Evolutionary conservation across 768 basidiomycete species (phyloP).

Genomic region (Porpolomopsis calyptriformis): DNA sequence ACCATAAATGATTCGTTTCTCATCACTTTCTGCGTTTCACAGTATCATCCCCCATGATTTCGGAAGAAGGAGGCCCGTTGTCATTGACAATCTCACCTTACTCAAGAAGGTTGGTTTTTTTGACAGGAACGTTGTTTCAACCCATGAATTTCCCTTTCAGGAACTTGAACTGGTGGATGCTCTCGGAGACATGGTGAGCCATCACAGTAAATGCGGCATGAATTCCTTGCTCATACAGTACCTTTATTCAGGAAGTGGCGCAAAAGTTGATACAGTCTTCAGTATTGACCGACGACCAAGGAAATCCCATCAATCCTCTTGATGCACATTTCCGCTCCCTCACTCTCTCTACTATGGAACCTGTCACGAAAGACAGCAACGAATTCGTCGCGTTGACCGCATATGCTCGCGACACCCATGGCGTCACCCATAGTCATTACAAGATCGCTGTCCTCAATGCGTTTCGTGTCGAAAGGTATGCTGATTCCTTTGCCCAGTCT

Average conservation of each 20-base stretch:
- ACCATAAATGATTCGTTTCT: background rate
- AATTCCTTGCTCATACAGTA: background rate
- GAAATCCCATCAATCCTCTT: constrained; percentile 42
- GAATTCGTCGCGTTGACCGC: constrained; percentile 40
- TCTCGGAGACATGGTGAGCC: constrained; percentile 49
- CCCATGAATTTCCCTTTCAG: constrained; percentile 13
- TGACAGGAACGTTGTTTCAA: background rate
- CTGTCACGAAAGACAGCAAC: constrained; percentile 26
- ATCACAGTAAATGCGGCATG: background rate
- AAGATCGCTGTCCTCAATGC: constrained; percentile 34
- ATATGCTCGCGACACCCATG: constrained; percentile 47
- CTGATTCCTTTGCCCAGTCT: background rate
- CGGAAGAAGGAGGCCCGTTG: constrained; percentile 35
- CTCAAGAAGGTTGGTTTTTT: constrained; percentile 31
- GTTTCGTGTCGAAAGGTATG: constrained; percentile 45
- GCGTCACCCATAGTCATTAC: constrained; percentile 40
- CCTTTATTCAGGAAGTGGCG: constrained; percentile 37
- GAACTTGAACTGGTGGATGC: constrained; percentile 57
- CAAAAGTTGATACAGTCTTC: constrained; percentile 41
- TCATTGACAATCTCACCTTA: constrained; percentile 27
- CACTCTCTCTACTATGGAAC: constrained; percentile 40
- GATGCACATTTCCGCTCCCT: constrained; percentile 47
- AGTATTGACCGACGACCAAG: constrained; percentile 28
- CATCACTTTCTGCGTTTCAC: background rate
- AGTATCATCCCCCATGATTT: constrained; percentile 58